A percentile compares a stretch with the other conserved stretches of the same genome.
phyloP scores from a whole-genome alignment of 2,329 filamentous ascomycete species.

The Chaetomium sp. region DNA sequence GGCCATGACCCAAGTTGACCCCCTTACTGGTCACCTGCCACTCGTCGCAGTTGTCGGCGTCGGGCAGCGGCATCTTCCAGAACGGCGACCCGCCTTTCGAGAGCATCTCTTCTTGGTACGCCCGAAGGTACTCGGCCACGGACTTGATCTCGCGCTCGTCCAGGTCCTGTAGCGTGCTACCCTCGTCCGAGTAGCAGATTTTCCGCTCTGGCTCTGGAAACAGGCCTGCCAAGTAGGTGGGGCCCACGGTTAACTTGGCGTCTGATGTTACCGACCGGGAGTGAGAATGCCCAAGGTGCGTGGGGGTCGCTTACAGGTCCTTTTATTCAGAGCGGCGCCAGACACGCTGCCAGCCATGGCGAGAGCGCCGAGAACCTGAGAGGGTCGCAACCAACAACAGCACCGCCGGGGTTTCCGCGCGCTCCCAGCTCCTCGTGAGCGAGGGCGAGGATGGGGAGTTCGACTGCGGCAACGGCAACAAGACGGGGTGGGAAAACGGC shows the following conservation, averaged over 20 bases:
- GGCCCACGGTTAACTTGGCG: background rate
- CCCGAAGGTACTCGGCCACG: slow-evolving; percentile 8
- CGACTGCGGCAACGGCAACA: too few relatives aligned
- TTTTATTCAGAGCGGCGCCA: slow-evolving; percentile 1
- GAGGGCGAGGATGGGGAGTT: too few relatives aligned
- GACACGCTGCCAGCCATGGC: background rate
- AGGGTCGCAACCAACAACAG: too few relatives aligned
- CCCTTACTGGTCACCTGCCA: background rate
- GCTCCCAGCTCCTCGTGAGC: too few relatives aligned
- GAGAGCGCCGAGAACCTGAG: background rate
- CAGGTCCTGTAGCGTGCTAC: background rate
- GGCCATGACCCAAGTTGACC: background rate
- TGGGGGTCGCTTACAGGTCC: background rate
- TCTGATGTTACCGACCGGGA: background rate
- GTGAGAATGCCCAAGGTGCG: too few relatives aligned
- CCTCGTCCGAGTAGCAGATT: slow-evolving; percentile 1
- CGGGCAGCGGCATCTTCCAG: background rate
- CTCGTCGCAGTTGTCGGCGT: background rate
- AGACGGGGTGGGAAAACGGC: too few relatives aligned
- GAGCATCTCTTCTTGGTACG: slow-evolving; percentile 23
- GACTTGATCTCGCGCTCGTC: background rate
- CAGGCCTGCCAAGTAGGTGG: background rate
- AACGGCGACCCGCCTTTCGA: slow-evolving; percentile 1
- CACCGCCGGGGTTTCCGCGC: too few relatives aligned
- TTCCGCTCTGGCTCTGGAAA: background rate